Percentiles rank a stretch among this genome's conserved stretches.
phyloP scores from a whole-genome alignment of 192 early-diverging fungal species.

The Entomortierella beljakovae region DNA sequence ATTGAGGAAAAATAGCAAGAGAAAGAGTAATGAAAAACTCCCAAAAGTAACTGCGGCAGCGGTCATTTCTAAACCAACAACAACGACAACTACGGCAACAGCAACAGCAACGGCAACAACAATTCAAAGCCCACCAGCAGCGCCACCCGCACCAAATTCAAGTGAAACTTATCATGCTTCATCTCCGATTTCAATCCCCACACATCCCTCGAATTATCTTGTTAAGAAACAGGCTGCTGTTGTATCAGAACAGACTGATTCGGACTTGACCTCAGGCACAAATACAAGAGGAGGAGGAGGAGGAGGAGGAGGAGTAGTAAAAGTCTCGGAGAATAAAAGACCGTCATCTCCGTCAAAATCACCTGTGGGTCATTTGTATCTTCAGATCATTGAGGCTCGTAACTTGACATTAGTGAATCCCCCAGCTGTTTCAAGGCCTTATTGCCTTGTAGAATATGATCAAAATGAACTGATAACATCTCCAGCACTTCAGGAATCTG shows the following conservation, averaged over 20 bases:
- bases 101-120: not conserved
- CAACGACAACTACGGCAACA: not conserved
- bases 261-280: not conserved
- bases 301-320: too few relatives aligned
- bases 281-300: too few relatives aligned
- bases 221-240: constrained; percentile 19
- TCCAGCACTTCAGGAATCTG: constrained; percentile 19
- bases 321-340: not conserved
- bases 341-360: constrained; percentile 18
- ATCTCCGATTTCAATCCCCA: constrained; percentile 35
- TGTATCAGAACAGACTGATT: not conserved
- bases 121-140: not conserved
- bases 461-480: constrained; percentile 53
- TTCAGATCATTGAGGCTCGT: constrained; percentile 56
- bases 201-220: constrained; percentile 44
- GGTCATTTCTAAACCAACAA: not conserved
- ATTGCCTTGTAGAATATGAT: constrained; percentile 57
- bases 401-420: constrained; percentile 54
- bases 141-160: not conserved
- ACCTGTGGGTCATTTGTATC: constrained; percentile 31
- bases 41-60: not conserved
- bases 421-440: constrained; percentile 38
- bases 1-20: not conserved
- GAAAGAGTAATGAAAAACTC: not conserved
- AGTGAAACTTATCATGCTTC: constrained; percentile 1